Conservation (phyloP, 768 basidiomycete genomes). For the Lentinula boryana region DNA sequence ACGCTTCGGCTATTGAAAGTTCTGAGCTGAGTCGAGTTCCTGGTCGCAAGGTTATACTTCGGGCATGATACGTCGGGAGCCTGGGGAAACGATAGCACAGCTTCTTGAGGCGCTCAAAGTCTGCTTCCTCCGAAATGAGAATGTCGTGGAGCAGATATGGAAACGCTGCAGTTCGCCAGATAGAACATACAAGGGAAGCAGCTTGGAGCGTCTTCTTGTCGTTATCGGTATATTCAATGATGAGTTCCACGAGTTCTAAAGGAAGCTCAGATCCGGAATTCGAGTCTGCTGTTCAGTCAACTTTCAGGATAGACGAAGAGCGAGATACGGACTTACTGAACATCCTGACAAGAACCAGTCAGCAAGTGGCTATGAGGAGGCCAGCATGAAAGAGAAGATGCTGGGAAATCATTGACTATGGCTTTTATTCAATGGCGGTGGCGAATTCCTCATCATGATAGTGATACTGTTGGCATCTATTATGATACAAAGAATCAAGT, state of each 20-base stretch:
- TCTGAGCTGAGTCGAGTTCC: background rate
- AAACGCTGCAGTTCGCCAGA: conserved; percentile 4
- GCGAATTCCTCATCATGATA: conserved; percentile 3
- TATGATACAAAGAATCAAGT: background rate
- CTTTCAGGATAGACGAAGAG: background rate
- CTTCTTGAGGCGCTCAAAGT: conserved; percentile 1
- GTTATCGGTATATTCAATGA: background rate
- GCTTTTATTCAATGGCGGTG: background rate
- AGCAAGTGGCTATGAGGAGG: background rate
- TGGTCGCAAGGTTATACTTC: background rate
- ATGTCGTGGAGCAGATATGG: conserved; percentile 1
- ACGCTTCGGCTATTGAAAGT: background rate
- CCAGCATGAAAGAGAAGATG: background rate
- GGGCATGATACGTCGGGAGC: conserved; percentile 1
- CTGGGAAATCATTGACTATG: background rate
- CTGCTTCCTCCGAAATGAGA: conserved; percentile 2
- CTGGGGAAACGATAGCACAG: conserved; percentile 2
- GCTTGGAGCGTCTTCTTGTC: background rate
- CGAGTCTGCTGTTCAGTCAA: background rate
- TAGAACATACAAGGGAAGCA: conserved; percentile 1
- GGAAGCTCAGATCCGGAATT: background rate
- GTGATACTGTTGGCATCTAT: conserved; percentile 1
- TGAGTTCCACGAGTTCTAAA: conserved; percentile 2
- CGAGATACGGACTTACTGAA: background rate
- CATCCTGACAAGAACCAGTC: background rate